Evolutionary conservation across 352 stramenopile genomes (phyloP).

Genomic region (Phytophthora pluvialis): DNA sequence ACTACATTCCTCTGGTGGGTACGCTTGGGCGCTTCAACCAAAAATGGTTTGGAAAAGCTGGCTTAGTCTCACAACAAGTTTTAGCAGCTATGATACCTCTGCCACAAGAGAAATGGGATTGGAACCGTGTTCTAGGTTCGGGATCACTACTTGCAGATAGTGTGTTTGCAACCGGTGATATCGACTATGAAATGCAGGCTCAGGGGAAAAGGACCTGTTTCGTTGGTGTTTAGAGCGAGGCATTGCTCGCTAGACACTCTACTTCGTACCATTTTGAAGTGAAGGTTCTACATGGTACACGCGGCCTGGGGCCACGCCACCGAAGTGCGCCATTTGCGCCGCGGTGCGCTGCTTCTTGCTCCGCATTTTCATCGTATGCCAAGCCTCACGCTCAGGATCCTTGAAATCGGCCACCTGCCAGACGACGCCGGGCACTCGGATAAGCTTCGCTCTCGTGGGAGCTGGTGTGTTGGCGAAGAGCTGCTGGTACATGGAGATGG

Average conservation of each 20-base stretch:
- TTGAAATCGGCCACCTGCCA: constrained; percentile 83
- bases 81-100: too few species aligned
- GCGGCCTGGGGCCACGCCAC: constrained; percentile 33
- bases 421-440: constrained; percentile 65
- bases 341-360: constrained; percentile 89
- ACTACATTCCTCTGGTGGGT: too few species aligned
- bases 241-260: background rate
- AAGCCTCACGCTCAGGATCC: constrained; percentile 71
- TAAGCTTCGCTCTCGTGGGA: constrained; percentile 75
- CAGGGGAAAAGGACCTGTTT: too few species aligned
- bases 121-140: too few species aligned
- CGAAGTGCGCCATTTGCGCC: constrained; percentile 70
- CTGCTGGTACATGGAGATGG: constrained; percentile 90
- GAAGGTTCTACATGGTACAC: constrained; percentile 50
- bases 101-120: too few species aligned
- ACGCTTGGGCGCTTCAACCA: too few species aligned
- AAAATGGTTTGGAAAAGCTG: too few species aligned
- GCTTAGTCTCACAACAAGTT: too few species aligned
- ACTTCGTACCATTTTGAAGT: background rate
- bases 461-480: constrained; percentile 51
- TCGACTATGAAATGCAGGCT: too few species aligned
- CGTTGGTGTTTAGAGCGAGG: background rate
- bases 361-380: constrained; percentile 95
- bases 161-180: too few species aligned
- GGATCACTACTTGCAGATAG: too few species aligned